Evolutionary conservation across 495 filamentous ascomycete species (phyloP).

Genomic region (Aspergillus ellipticus): DNA sequence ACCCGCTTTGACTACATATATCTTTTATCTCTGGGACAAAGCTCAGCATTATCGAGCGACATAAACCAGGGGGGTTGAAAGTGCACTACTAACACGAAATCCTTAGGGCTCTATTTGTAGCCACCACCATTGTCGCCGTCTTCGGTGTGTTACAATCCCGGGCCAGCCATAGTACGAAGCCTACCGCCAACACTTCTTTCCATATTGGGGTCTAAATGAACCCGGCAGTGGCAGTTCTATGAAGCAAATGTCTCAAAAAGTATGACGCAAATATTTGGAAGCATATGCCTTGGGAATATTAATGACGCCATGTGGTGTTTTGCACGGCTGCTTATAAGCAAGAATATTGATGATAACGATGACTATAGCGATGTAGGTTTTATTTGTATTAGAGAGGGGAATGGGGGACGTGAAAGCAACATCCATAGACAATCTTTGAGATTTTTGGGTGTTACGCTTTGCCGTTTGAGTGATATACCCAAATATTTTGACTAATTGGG

Average conservation of each 20-base stretch:
- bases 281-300: neutral
- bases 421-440: neutral
- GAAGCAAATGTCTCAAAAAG: neutral
- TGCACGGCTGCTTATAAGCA: neutral
- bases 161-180: constrained; percentile 11
- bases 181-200: constrained; percentile 8
- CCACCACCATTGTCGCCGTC: constrained; percentile 37
- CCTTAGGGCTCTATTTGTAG: constrained; percentile 49
- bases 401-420: neutral
- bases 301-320: neutral
- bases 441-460: neutral
- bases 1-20: neutral
- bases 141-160: constrained; percentile 12
- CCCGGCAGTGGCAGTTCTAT: constrained; percentile 16
- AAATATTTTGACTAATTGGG: too few species aligned
- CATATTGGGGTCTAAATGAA: constrained; percentile 18
- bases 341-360: neutral
- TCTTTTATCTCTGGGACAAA: neutral
- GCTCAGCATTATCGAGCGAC: neutral
- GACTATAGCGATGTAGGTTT: neutral
- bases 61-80: neutral
- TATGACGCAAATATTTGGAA: neutral
- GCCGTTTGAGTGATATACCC: too few species aligned
- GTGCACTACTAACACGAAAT: constrained; percentile 2
- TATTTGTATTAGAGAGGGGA: neutral